These are phyloP conservation scores for Carallia brachiata DNA, from an alignment of 345 rosid species.

Conservation along the genomic window DNA sequence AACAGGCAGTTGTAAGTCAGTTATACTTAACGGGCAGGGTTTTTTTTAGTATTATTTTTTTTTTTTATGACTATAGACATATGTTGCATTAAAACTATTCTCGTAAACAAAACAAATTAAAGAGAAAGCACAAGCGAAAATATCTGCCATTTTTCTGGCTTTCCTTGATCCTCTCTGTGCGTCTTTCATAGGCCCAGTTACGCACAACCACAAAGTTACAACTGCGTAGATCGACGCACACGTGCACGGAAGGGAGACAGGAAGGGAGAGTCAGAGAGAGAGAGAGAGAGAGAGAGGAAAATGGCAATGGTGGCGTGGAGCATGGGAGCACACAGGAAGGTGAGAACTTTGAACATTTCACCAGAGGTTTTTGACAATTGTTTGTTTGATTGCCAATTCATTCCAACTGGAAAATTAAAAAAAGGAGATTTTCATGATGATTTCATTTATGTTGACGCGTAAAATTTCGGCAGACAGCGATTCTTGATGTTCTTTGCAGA, in stretches of 20 bases:
- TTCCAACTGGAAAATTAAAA: not conserved
- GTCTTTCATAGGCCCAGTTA: too few relatives aligned
- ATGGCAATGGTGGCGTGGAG: slow-evolving; percentile 48
- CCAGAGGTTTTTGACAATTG: not conserved
- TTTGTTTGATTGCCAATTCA: not conserved
- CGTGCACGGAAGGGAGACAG: not conserved
- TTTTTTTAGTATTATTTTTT: too few relatives aligned
- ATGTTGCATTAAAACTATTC: too few relatives aligned
- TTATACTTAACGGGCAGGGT: too few relatives aligned
- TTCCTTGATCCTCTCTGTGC: not conserved
- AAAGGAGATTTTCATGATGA: not conserved
- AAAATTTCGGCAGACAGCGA: slow-evolving; percentile 30
- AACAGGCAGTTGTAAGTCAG: too few relatives aligned
- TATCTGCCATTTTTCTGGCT: slow-evolving; percentile 18
- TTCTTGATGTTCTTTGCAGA: slow-evolving; percentile 49
- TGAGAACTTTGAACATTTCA: slow-evolving; percentile 9
- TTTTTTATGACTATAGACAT: too few relatives aligned
- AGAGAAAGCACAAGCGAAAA: not conserved
- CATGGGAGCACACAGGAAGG: slow-evolving; percentile 41
- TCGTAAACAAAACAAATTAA: not conserved
- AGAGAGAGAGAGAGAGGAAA: not conserved
- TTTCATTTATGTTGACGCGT: not conserved
- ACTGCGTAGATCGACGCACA: too few relatives aligned
- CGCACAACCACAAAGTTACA: not conserved
- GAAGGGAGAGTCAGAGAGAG: not conserved